Percentiles rank a stretch among this genome's conserved stretches.
phyloP scores from a whole-genome alignment of 768 basidiomycete species.

The Gloeostereum incarnatum region DNA sequence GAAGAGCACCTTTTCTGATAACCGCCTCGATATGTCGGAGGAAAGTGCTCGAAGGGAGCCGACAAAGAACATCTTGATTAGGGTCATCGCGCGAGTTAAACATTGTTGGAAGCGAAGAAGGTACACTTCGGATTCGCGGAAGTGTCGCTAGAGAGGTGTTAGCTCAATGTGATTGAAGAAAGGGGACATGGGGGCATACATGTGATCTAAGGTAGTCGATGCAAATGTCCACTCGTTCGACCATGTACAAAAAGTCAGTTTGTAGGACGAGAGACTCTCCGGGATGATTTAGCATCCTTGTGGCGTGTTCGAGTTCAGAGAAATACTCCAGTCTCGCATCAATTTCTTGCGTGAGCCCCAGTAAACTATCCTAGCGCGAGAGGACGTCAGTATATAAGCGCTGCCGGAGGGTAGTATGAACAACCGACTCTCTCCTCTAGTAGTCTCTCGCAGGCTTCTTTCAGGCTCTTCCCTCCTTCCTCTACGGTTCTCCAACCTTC shows the following conservation, averaged over 20 bases:
- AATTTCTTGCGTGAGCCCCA: constrained; percentile 79
- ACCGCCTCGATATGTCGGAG: constrained; percentile 63
- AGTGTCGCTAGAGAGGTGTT: constrained; percentile 57
- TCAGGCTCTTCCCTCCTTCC: constrained; percentile 83
- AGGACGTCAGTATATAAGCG: constrained; percentile 1
- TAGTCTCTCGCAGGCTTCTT: constrained; percentile 85
- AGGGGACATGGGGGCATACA: constrained; percentile 36
- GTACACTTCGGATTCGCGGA: constrained; percentile 88
- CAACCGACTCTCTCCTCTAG: constrained; percentile 78
- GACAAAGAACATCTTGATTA: constrained; percentile 96
- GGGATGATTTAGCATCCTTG: constrained; percentile 89
- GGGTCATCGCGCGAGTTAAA: constrained; percentile 95
- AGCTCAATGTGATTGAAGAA: neutral
- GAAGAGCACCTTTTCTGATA: constrained; percentile 58
- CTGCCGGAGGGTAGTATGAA: neutral
- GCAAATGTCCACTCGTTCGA: constrained; percentile 91
- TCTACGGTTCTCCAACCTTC: constrained; percentile 84
- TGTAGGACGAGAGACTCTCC: constrained; percentile 88
- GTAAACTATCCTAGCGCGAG: constrained; percentile 53
- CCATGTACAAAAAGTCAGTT: constrained; percentile 91
- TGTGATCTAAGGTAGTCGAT: constrained; percentile 84
- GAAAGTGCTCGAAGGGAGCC: constrained; percentile 74
- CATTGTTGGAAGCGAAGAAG: constrained; percentile 97
- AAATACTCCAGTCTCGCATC: constrained; percentile 82
- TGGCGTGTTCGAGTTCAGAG: constrained; percentile 88